Evolutionary conservation across 306 rosid genomes (phyloP), one percentile per base, ranked within the genome.

Genomic region (Fragaria ananassa): DNA sequence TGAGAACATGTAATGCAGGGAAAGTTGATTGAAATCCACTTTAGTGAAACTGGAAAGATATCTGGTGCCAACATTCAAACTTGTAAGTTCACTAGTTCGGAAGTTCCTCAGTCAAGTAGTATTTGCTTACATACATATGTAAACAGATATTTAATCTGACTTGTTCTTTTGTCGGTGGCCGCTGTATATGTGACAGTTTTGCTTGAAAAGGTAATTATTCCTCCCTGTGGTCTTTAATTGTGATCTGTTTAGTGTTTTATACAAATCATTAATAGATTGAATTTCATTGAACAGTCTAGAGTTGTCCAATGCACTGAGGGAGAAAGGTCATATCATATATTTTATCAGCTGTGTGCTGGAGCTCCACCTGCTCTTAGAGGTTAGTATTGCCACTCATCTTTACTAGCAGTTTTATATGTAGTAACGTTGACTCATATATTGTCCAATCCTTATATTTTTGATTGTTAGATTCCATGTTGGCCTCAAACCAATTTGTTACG

Each of bases 31-130:
- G 99, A 95, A 84, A 92, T 95, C 80, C 98, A 95, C 86, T 95
- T 95, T 69, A 92, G 99, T 80, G 99, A 95, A 85, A 86, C 93
- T 76, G 98, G 99, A 81, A 92, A 92, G 82, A 95, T 95, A 82
- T 91, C 96, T n/a, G 98, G 99, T 79, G 99, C 99, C 76, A 93
- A 85, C 64, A 89, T 95, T 87, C 93, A 95, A 88, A 95, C 99
- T 74, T 95, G 97, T 95, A 88, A 83, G 97, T 86, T 80, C 45
- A 29, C 71, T 79, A 15, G 65, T 80, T 39, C 68, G 70, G 25
- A 57, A 64, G 73, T 73, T 49, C 79, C 42, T 82, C 29, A 31
- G 72, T 86, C 70, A 71, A 77, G 63, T 68, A 49, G 21, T 34
- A 56, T 75, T 54, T 49, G 7, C 29, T 2, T 57, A 34, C 34